These are phyloP conservation scores for Boletus rubroflammeus DNA, from an alignment of 768 basidiomycete species.

Conservation along the genomic window DNA sequence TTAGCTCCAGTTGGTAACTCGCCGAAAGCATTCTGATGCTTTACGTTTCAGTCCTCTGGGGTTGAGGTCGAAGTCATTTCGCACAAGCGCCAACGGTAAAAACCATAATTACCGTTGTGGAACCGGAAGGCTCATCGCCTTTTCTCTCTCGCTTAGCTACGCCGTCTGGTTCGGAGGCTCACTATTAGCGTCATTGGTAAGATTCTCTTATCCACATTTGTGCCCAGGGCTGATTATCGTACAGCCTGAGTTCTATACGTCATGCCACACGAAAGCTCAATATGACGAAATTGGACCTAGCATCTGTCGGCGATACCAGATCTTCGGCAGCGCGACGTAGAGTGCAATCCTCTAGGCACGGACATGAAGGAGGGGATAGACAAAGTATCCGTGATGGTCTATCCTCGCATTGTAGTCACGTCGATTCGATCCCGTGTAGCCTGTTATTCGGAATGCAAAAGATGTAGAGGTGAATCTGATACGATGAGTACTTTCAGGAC, in stretches of 20 bases:
- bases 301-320: slow-evolving; percentile 89
- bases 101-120: not conserved
- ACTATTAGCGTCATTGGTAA: slow-evolving; percentile 85
- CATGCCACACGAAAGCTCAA: slow-evolving; percentile 90
- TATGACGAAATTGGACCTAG: slow-evolving; percentile 92
- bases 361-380: not conserved
- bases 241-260: slow-evolving; percentile 93
- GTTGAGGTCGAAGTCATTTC: slow-evolving; percentile 98
- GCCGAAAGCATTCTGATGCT: not conserved
- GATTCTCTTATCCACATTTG: slow-evolving; percentile 22
- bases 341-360: not conserved
- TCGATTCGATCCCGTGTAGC: not conserved
- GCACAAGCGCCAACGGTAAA: slow-evolving; percentile 92
- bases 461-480: not conserved
- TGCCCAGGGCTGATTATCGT: slow-evolving; percentile 3
- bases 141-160: slow-evolving; percentile 43
- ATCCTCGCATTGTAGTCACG: not conserved
- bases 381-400: not conserved
- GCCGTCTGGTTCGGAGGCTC: slow-evolving; percentile 99
- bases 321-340: slow-evolving; percentile 85
- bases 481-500: not conserved
- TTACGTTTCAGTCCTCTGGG: slow-evolving; percentile 71
- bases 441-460: slow-evolving; percentile 6
- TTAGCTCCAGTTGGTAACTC: slow-evolving; percentile 32
- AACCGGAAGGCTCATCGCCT: slow-evolving; percentile 5